These are phyloP conservation scores for Solidago caesia DNA, from an alignment of 129 eudicot species.

Conservation along the genomic window DNA sequence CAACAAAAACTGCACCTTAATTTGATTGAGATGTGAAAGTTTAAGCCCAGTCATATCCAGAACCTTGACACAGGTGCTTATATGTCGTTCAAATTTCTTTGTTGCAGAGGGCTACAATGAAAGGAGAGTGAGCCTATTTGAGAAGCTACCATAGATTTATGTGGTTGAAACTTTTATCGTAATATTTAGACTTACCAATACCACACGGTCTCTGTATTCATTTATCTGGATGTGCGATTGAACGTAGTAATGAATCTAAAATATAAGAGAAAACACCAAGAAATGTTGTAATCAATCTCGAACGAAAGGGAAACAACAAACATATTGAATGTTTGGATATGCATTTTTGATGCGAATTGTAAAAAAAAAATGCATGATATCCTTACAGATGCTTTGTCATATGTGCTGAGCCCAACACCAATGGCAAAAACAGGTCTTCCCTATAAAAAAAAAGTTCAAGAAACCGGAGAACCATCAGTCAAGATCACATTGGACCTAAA, in stretches of 20 bases:
- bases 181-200: conserved; percentile 52
- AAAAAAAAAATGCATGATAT: conserved; percentile 4
- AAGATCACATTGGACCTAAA: not conserved
- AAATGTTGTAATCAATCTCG: not conserved
- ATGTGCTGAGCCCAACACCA: conserved; percentile 97
- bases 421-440: conserved; percentile 92
- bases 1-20: conserved; percentile 46
- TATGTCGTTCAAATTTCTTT: conserved; percentile 55
- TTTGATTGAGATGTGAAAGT: conserved; percentile 80
- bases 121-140: conserved; percentile 15
- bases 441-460: conserved; percentile 31
- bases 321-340: not conserved
- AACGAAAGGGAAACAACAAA: not conserved
- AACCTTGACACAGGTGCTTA: conserved; percentile 79
- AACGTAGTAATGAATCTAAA: conserved; percentile 79
- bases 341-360: not conserved
- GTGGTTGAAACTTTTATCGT: conserved; percentile 14
- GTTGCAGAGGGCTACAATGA: conserved; percentile 69
- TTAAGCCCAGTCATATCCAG: conserved; percentile 94
- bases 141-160: not conserved
- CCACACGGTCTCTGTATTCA: conserved; percentile 89
- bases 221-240: conserved; percentile 99
- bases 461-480: conserved; percentile 14
- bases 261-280: conserved; percentile 19
- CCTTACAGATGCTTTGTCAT: conserved; percentile 97